Evolutionary conservation across 139 green algal genomes (phyloP).

Genomic region (Chlorella vulgaris): DNA sequence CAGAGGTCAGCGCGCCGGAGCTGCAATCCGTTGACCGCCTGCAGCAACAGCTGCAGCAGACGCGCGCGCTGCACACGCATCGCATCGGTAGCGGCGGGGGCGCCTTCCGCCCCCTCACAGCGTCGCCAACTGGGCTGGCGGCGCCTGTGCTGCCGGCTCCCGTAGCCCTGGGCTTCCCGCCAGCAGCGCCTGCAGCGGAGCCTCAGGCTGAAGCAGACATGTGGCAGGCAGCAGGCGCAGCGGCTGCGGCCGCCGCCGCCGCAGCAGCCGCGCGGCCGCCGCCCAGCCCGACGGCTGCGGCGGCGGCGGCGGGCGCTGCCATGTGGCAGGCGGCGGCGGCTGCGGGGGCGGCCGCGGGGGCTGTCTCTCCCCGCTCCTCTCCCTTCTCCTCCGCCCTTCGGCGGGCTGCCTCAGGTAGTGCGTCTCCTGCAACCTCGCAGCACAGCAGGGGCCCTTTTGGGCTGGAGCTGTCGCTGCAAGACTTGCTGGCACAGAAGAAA

Average conservation of each 20-base stretch:
- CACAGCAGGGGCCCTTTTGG: constrained; percentile 14
- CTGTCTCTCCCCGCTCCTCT: neutral
- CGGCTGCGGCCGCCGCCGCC: neutral
- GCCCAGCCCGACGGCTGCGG: neutral
- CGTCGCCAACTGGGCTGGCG: no score
- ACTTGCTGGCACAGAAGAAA: neutral
- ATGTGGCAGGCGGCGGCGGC: constrained; percentile 10
- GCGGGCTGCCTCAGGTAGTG: no score
- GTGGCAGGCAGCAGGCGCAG: neutral
- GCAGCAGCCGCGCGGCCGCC: neutral
- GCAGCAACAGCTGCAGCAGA: neutral
- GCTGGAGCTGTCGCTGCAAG: constrained; percentile 9
- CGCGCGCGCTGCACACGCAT: neutral
- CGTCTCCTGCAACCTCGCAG: constrained; percentile 7
- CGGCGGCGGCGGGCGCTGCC: neutral
- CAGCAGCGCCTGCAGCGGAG: neutral
- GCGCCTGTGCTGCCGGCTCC: no score
- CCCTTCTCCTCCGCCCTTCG: neutral
- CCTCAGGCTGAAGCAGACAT: neutral
- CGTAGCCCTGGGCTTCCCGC: no score
- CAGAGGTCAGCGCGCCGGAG: no score
- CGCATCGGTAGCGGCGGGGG: neutral
- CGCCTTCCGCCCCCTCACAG: neutral
- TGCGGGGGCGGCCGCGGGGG: neutral
- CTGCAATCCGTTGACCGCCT: no score